Base-by-base conservation (phyloP, 306 rosid species). In the Cucurbita pepo region DNA sequence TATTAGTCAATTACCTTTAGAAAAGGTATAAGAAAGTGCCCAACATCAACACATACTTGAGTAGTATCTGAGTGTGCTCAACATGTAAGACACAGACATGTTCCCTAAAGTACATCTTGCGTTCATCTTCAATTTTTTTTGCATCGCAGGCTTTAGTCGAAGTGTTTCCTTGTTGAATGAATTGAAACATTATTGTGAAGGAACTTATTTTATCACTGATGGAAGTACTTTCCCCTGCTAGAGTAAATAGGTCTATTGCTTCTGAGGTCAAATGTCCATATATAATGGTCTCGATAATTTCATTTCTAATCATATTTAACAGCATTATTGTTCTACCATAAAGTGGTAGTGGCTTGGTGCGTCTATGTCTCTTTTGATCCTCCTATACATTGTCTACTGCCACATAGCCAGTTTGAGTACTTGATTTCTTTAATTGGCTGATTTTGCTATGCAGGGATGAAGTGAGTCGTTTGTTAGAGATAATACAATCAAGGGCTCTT, bases 401-500 rank as follows among this genome's bases (percentile, higher is more conserved):
- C 58, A 25, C 9, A 15, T 69, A 16, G 45, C 16, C 47, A 51
- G 59, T 14, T 58, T 7, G 62, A 11, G 37, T 69, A 5, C 48
- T 61, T 44, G 25, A 40, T 6, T 56, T 71, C 11, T 74, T 65
- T 77, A n/a, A 58, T 50, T 71, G 58, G 16, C 14, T 36, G 10
- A 21, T 47, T 73, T 30, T 52, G 14, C 50, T 48, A 53, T 87
- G 82, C 82, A 93, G 98, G 82, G 92, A 84, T 58, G 97, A 93
- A 85, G 80, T 81, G 36, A 66, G 79, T 77, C 92, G 15, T 60
- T 77, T 94, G 75, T 79, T 89, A 86, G 86, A 76, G 72, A 75
- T 94, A 57, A 71, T 94, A 77, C 84, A 84, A 58, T 94, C 96
- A 25, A 90, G 86, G 87, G 86, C 80, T 47, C 76, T 79, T 66